Conservation (phyloP, 2,329 filamentous ascomycete genomes). For the Microsporum ferrugineum region DNA sequence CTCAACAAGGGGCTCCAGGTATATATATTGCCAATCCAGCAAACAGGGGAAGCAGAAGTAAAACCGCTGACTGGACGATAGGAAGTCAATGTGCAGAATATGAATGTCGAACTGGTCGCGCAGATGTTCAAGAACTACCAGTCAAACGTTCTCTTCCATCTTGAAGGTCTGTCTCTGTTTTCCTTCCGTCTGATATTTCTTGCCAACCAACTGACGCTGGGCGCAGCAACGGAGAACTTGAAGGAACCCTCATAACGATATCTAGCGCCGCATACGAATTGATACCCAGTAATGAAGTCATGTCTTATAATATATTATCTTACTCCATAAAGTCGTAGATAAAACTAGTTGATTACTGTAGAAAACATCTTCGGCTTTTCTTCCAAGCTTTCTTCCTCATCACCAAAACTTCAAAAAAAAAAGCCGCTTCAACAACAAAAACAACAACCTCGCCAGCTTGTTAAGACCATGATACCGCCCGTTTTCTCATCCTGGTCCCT, state of each 20-base stretch:
- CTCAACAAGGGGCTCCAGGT: conserved; percentile 90
- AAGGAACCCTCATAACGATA: conserved; percentile 7
- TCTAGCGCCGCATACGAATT: not conserved
- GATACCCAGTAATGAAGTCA: not conserved
- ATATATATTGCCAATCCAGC: conserved; percentile 6
- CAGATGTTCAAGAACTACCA: conserved; percentile 99
- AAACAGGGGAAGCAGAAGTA: not conserved
- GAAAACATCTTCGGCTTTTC: not conserved
- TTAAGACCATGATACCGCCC: not conserved
- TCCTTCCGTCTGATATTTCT: not conserved
- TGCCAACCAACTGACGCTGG: too few relatives aligned
- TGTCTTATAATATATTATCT: not conserved
- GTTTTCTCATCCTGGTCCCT: not conserved
- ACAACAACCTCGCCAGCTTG: not conserved
- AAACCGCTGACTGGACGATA: conserved; percentile 27
- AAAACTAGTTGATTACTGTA: not conserved
- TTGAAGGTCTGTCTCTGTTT: conserved; percentile 59
- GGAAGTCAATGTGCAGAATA: conserved; percentile 98
- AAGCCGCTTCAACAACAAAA: not conserved
- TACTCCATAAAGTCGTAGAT: not conserved
- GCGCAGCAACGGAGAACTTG: conserved; percentile 10
- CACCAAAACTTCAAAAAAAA: not conserved
- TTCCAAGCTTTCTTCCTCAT: not conserved
- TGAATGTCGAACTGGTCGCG: conserved; percentile 94
- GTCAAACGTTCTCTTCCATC: conserved; percentile 90